Evolutionary conservation across 1,139 yeast genomes (phyloP).

Genomic region (Candida albicans): DNA sequence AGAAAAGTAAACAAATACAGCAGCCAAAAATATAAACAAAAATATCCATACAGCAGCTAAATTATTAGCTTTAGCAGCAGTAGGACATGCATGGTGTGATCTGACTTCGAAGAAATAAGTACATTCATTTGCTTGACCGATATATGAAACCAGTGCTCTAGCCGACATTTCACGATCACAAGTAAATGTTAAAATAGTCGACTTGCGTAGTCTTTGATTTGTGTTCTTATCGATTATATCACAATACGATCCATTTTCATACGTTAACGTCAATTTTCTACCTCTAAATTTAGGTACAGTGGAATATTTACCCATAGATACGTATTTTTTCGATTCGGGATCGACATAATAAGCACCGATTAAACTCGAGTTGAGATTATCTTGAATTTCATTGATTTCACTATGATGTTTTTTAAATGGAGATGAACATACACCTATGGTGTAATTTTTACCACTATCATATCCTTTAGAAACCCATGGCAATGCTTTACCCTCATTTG

Average conservation of each 20-base stretch:
- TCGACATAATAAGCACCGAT: slow-evolving; percentile 73
- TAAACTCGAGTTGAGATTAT: slow-evolving; percentile 45
- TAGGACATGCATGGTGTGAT: slow-evolving; percentile 87
- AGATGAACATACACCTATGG: slow-evolving; percentile 75
- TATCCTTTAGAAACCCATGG: slow-evolving; percentile 72
- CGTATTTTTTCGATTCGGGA: slow-evolving; percentile 45
- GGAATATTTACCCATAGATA: slow-evolving; percentile 66
- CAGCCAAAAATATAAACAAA: slow-evolving; percentile 52
- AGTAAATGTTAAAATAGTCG: slow-evolving; percentile 70
- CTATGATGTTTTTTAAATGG: slow-evolving; percentile 48
- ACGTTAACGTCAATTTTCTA: slow-evolving; percentile 66
- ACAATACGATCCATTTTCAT: slow-evolving; percentile 73
- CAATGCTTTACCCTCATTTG: slow-evolving; percentile 43
- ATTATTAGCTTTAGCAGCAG: slow-evolving; percentile 60
- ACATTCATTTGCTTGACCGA: slow-evolving; percentile 76
- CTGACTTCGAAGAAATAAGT: slow-evolving; percentile 82
- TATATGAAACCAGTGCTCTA: slow-evolving; percentile 66
- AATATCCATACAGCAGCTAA: slow-evolving; percentile 63
- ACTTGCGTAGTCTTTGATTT: slow-evolving; percentile 51
- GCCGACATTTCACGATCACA: slow-evolving; percentile 76
- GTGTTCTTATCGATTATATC: slow-evolving; percentile 30
- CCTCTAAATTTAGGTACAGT: slow-evolving; percentile 69
- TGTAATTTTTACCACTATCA: slow-evolving; percentile 72
- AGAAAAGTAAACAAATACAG: slow-evolving; percentile 53
- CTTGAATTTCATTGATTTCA: slow-evolving; percentile 29